phyloP scores from a whole-genome alignment of 352 stramenopile genomes.

The Phytophthora colocasiae region DNA sequence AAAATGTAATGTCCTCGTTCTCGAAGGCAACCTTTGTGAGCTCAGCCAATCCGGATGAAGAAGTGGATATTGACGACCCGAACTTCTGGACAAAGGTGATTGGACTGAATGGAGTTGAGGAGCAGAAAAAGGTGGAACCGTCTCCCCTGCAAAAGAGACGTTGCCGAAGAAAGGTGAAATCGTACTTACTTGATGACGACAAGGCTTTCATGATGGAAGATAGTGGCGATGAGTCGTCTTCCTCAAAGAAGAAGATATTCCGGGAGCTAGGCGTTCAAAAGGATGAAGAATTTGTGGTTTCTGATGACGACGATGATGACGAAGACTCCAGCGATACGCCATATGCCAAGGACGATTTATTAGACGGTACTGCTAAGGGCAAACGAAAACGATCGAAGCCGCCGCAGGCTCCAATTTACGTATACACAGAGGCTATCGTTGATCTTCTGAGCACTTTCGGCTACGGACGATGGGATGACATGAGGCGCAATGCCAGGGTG shows the following conservation, averaged over 20 bases:
- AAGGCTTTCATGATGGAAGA: constrained; percentile 46
- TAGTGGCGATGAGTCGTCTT: constrained; percentile 53
- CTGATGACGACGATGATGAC: constrained; percentile 59
- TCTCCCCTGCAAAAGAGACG: constrained; percentile 81
- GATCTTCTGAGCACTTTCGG: constrained; percentile 71
- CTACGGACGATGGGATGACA: constrained; percentile 87
- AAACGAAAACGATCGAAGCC: constrained; percentile 43
- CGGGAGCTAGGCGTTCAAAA: constrained; percentile 28
- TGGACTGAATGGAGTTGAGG: constrained; percentile 78
- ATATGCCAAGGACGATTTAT: constrained; percentile 54
- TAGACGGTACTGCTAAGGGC: constrained; percentile 23
- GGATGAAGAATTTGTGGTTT: constrained; percentile 84
- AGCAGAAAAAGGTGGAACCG: constrained; percentile 66
- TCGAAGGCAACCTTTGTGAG: constrained; percentile 94
- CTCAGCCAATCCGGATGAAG: constrained; percentile 83
- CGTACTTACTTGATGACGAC: constrained; percentile 67
- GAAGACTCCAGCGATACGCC: constrained; percentile 64
- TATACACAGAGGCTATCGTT: constrained; percentile 49
- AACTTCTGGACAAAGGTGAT: constrained; percentile 96
- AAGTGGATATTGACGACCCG: constrained; percentile 93
- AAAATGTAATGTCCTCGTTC: constrained; percentile 90
- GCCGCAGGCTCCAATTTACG: constrained; percentile 40
- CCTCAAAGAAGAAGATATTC: constrained; percentile 19
- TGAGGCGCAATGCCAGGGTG: constrained; percentile 37
- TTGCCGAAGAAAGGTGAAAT: constrained; percentile 75